Conservation (phyloP, 2,329 filamentous ascomycete species). For the Talaromyces verruculosus region DNA sequence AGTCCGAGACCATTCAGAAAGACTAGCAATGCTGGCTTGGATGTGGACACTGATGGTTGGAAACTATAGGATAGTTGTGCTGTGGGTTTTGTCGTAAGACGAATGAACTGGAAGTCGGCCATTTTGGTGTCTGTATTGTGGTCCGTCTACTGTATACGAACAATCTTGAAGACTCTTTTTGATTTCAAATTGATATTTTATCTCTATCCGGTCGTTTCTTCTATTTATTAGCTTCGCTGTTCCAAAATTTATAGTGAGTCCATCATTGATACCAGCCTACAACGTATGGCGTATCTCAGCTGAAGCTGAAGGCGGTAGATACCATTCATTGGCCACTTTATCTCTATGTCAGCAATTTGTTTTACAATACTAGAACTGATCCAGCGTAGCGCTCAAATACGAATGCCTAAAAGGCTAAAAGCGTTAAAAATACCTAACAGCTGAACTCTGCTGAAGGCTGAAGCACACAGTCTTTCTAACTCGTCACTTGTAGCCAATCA, state of each 20-base stretch:
- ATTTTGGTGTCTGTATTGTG: conserved; percentile 12
- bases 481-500: background rate
- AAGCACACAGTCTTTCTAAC: background rate
- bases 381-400: background rate
- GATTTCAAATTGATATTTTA: background rate
- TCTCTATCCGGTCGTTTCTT: background rate
- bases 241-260: too few species aligned
- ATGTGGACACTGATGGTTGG: conserved; percentile 13
- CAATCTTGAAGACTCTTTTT: background rate
- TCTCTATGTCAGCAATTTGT: background rate
- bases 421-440: background rate
- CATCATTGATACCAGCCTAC: background rate
- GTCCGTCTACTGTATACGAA: background rate
- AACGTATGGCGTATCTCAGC: background rate
- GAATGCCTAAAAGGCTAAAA: too few species aligned
- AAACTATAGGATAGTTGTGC: conserved; percentile 26
- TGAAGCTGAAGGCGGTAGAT: background rate
- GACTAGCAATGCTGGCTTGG: conserved; percentile 36
- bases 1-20: conserved; percentile 49
- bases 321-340: background rate
- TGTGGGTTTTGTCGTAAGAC: conserved; percentile 25
- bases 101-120: conserved; percentile 23
- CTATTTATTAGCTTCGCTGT: background rate
- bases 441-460: background rate
- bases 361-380: background rate